These are phyloP conservation scores for Rhodomyrtus psidioides DNA, from an alignment of 441 rosid genomes.

Conservation along the genomic window DNA sequence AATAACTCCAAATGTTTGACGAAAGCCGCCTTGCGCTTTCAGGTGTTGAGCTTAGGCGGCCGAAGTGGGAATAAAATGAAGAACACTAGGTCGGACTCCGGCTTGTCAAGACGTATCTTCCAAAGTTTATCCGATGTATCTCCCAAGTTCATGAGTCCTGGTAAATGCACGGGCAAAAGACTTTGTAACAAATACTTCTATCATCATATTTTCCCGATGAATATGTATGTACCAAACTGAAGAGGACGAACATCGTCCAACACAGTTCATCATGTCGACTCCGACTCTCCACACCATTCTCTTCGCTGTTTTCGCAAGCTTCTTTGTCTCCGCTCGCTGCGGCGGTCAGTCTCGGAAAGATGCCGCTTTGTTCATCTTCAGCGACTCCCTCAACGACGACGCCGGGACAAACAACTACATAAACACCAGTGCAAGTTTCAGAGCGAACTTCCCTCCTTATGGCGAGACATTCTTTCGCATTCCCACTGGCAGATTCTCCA, in stretches of 20 bases:
- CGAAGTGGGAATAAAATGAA: too few relatives aligned
- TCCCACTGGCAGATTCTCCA: slow-evolving; percentile 28
- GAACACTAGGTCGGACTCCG: too few relatives aligned
- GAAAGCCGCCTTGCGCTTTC: too few relatives aligned
- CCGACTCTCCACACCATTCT: not conserved
- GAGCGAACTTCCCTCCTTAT: slow-evolving; percentile 20
- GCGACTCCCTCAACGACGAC: slow-evolving; percentile 27
- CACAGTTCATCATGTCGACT: not conserved
- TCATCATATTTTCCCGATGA: too few relatives aligned
- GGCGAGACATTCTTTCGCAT: slow-evolving; percentile 22
- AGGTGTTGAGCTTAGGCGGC: too few relatives aligned
- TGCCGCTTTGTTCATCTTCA: slow-evolving; percentile 21
- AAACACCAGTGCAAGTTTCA: not conserved
- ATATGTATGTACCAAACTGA: too few relatives aligned
- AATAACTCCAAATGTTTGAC: too few relatives aligned
- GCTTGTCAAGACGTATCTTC: too few relatives aligned
- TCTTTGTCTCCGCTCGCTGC: not conserved
- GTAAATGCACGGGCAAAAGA: too few relatives aligned
- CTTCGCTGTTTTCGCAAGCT: not conserved
- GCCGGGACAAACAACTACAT: slow-evolving; percentile 30
- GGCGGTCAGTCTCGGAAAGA: not conserved
- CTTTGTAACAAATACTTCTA: too few relatives aligned
- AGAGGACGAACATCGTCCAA: not conserved
- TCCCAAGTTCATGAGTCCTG: too few relatives aligned
- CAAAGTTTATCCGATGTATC: too few relatives aligned